Base-by-base conservation (phyloP, 2,329 filamentous ascomycete genomes). In the Nothophoma quercina region DNA sequence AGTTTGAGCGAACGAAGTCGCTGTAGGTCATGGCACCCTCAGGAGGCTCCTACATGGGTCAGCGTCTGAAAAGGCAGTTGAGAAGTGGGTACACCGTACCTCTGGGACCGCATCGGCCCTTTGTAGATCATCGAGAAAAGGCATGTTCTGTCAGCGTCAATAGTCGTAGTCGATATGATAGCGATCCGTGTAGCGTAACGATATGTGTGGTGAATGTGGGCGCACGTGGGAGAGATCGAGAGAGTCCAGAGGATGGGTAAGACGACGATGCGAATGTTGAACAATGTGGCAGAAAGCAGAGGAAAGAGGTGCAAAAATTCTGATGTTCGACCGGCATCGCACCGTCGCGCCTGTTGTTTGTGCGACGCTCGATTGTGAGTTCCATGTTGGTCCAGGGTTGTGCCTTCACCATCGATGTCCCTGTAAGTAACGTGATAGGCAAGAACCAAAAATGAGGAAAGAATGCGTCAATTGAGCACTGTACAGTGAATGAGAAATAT, bases 41-140 rank as follows among this genome's bases (percentile, higher is more conserved):
- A 15, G 42, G 42, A 8, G 30, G 32, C 21, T 45, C 15, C 42
- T 45, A 8, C 5, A 16, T 36, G 16, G 6, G 16, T 45, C 13
- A 39, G 15, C n/a, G 25, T 28, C 19, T n/a, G 5, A 19, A 22
- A 5, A 19, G 39, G 19, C 18, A 18, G 23, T 5, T n/a, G 6
- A 26, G 12, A 19, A 5, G 23, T 35, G 7, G 12, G 29, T 21
- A 23, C 19, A 29, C 12, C 23, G 16, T 21, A 36, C 32, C 30
- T 45, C 42, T 22, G 42, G 23, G 5, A 15, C 12, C 32, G 30
- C 23, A 36, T 45, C 32, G 23, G 42, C 30, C 42, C 32, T 45
- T 28, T 35, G 30, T 16, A 28, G 32, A 36, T 35, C 7, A 15
- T 34, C 26, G 19, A 18, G 9, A 18, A 10, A 32, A 19, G 44